Conservation (phyloP, 164 flowering plant genomes). For the Echeveria elegans region DNA sequence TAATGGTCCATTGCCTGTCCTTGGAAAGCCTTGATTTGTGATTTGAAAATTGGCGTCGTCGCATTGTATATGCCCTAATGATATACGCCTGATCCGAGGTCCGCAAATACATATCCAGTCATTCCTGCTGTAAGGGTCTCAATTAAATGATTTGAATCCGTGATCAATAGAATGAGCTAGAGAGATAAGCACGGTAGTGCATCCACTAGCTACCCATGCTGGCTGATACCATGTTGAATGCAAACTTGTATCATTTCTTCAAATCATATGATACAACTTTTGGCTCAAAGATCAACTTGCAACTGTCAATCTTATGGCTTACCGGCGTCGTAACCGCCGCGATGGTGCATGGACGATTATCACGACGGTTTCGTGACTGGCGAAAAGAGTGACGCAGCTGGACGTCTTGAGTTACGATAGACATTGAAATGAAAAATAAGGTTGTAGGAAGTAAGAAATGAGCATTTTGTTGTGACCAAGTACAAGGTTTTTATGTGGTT, state of each 20-base stretch:
- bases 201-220: constrained; percentile 70
- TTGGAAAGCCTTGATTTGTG: constrained; percentile 77
- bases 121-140: constrained; percentile 51
- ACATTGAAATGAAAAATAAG: constrained; percentile 33
- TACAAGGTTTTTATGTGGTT: background rate
- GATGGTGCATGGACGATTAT: constrained; percentile 9
- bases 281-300: background rate
- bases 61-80: constrained; percentile 90
- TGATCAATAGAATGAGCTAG: constrained; percentile 39
- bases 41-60: constrained; percentile 56
- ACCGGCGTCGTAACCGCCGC: constrained; percentile 13
- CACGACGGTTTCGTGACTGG: constrained; percentile 9
- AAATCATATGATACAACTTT: constrained; percentile 3
- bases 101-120: constrained; percentile 62
- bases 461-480: background rate
- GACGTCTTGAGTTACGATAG: constrained; percentile 28
- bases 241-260: constrained; percentile 31
- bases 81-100: constrained; percentile 79
- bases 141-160: constrained; percentile 20
- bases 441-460: no score
- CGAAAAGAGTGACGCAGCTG: constrained; percentile 12
- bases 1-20: constrained; percentile 86
- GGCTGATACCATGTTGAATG: constrained; percentile 78
- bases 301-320: background rate
- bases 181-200: constrained; percentile 43